Base-by-base conservation (phyloP, 1,139 yeast genomes). In the Sugiyamaella novakii region DNA sequence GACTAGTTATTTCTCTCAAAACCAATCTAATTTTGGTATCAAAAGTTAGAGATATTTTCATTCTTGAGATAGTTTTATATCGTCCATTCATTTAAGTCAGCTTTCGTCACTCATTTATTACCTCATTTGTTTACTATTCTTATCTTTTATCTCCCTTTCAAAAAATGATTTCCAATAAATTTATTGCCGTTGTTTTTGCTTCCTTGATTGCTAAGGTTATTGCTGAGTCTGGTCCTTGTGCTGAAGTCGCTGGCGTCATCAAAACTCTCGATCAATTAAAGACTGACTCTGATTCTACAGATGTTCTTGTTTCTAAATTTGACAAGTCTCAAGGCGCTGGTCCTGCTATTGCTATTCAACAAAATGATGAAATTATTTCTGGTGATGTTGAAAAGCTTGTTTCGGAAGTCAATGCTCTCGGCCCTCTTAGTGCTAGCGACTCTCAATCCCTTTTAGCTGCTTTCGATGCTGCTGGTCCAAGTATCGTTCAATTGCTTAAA, bases 301-400 rank as follows among this genome's bases (percentile, higher is more conserved):
- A 51, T 49, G 22, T 39, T 15, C 47, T 35, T 28, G 58, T 55
- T 46, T 39, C 49, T 36, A 22, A 35, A 10, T 55, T 45, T 42
- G 22, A 34, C 3, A 22, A 39, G 6, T 47, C 55, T 19, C 46
- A 53, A 28, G 58, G 58, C 21, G 31, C 45, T 25, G 17, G 35
- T 25, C 52, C 53, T 28, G 56, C 58, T 28, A 14, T 47, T 12
- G 30, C 45, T 14, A 51, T 55, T 40, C 57, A 53, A 50, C 25
- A 24, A 10, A 42, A 47, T 19, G 49, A 46, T 28, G 35, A 46
- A 22, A 14, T 50, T 14, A 35, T 54, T 21, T 27, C 38, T 25
- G 22, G 29, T 17, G 55, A 55, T 22, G 41, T 54, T 27, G 43
- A 24, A 21, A 22, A 18, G 11, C 52, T 56, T 17, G 34, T 43